Evolutionary conservation across 2,329 filamentous ascomycete genomes (phyloP), one percentile per base, ranked within the genome.

Genomic region (Cryoendolithus antarcticus): DNA sequence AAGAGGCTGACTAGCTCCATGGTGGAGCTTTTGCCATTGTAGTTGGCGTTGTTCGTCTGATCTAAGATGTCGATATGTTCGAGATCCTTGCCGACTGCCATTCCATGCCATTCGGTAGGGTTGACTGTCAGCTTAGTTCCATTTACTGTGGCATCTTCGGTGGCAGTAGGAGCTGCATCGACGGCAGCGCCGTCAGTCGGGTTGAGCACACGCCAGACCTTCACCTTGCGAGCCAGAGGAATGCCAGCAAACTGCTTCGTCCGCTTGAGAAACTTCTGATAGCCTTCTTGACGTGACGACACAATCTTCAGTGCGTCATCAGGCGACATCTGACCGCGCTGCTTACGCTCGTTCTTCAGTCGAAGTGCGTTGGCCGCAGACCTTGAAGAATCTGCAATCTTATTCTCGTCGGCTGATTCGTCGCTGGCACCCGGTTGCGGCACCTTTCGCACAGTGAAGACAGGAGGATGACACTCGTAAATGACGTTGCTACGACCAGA

Each of bases 361-460:
- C 38, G 41, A 8, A 54, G 39, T 5, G 33, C 42, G 4, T 31
- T 6, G 10, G 13, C 28, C 1, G 39, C 35, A 31, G 24, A 34
- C 27, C 33, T 33, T 35, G 42, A 13, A 32, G 40, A 15, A 35
- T 36, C 21, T 21, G 19, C 19, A 21, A 6, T 21, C 19, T 6
- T 21, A 5, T 27, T n/a, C 6, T 11, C 9, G 9, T 40, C 21
- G 2, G 6, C 9, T 2, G 21, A 11, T 8, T 41, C 35, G 11
- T 32, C 39, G 19, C 19, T 21, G 19, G 19, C 19, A 4, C 11
- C 19, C 10, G 62, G 58, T 48, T 69, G 69, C 57, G 78, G 80
- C 1, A 96, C 67, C 48, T 89, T 86, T 55, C 93, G 77, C 44
- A 96, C 70, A 1, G 79, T 85, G 58, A 95, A 84, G 32, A 94